phyloP scores from a whole-genome alignment of 1,139 yeast genomes.

The Pichia sp. region DNA sequence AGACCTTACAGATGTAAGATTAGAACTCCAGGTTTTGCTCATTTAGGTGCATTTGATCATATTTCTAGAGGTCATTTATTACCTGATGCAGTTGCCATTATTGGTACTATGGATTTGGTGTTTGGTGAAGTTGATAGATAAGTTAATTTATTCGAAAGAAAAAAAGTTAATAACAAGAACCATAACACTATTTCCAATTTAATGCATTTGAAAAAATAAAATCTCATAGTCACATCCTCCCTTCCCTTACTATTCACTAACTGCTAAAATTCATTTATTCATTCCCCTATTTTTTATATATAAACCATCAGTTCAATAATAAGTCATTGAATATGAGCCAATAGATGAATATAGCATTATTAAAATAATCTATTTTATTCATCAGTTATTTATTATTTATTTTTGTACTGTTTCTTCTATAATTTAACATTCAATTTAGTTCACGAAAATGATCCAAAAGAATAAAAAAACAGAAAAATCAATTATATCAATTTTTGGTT shows the following conservation, averaged over 20 bases:
- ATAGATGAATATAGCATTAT: too few species aligned
- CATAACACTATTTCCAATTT: neutral
- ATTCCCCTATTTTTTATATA: neutral
- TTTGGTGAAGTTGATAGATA: slow-evolving; percentile 92
- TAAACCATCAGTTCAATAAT: neutral
- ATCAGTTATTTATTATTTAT: slow-evolving; percentile 6
- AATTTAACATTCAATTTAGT: slow-evolving; percentile 1
- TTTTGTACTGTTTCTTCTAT: slow-evolving; percentile 3
- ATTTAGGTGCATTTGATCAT: slow-evolving; percentile 81
- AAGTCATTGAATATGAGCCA: neutral
- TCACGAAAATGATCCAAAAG: too few species aligned
- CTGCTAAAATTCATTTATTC: neutral
- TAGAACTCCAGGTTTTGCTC: slow-evolving; percentile 91
- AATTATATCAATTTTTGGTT: too few species aligned
- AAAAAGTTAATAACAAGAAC: neutral
- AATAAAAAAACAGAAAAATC: too few species aligned
- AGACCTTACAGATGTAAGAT: slow-evolving; percentile 90
- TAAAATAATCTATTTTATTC: neutral
- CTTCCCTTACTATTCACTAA: too few species aligned
- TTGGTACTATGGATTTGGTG: slow-evolving; percentile 93
- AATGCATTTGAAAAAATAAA: too few species aligned
- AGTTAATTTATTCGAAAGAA: neutral
- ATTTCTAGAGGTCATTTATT: slow-evolving; percentile 79
- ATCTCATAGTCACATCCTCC: too few species aligned
- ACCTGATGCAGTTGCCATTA: slow-evolving; percentile 90